Evolutionary conservation across 495 filamentous ascomycete genomes (phyloP).

Genomic region (Penicillium cinerascens): DNA sequence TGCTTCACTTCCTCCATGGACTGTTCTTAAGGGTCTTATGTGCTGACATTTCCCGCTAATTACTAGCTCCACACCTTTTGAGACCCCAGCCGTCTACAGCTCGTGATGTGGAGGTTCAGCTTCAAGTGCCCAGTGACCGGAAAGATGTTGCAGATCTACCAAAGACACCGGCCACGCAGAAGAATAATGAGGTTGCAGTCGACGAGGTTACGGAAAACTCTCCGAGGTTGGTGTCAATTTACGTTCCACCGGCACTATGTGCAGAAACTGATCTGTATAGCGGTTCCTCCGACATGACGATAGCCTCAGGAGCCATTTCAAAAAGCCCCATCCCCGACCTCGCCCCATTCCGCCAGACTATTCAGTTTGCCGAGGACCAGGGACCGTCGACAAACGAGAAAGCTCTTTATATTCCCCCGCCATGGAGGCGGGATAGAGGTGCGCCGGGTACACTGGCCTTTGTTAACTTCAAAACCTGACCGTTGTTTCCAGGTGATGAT

Average conservation of each 20-base stretch:
- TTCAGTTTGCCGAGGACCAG: not conserved
- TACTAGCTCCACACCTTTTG: not conserved
- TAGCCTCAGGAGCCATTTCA: not conserved
- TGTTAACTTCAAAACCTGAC: not conserved
- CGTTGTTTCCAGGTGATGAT: slow-evolving; percentile 10
- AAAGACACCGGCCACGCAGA: not conserved
- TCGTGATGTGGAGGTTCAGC: not conserved
- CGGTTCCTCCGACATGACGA: not conserved
- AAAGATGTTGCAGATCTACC: not conserved
- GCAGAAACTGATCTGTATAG: not conserved
- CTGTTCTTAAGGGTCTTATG: not conserved
- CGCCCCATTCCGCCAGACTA: not conserved
- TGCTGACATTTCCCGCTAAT: not conserved
- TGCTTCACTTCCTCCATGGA: not conserved
- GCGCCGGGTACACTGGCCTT: not conserved
- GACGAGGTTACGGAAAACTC: not conserved
- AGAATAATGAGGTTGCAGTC: not conserved
- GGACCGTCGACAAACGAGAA: slow-evolving; percentile 9
- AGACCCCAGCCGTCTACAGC: not conserved
- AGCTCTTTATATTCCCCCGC: slow-evolving; percentile 33
- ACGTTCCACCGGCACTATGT: too few relatives aligned
- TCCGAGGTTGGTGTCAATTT: not conserved
- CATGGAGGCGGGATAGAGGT: slow-evolving; percentile 34
- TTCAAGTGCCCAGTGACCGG: not conserved
- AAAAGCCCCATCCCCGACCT: not conserved